Base-by-base conservation (phyloP, 768 basidiomycete species). In the Albatrellus ellisii region DNA sequence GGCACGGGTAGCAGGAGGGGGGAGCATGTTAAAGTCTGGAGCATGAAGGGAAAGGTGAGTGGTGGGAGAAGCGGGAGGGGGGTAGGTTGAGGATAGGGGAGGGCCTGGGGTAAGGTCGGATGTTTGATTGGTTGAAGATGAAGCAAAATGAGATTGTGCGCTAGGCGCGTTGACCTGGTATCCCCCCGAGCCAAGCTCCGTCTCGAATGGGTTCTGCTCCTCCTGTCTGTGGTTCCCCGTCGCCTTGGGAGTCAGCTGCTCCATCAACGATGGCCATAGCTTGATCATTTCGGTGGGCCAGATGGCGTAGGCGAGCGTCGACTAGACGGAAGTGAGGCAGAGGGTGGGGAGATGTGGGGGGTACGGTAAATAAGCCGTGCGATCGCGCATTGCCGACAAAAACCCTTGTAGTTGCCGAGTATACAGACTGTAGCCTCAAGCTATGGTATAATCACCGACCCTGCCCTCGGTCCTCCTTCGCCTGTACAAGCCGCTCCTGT, bases 11-110 rank as follows among this genome's bases (percentile, higher is more conserved):
- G 59, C 48, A 15, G 58, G 55, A 36, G 78, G 77, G 46, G 68
- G 71, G 57, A 68, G 76, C 79, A 85, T 86, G 59, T 77, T 74
- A 66, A 87, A 85, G 57, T 77, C 72, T 59, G 87, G 86, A 24
- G 82, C 80, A 82, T 86, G 79, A 64, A 90, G 69, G 49, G 87
- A 79, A 58, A 88, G 74, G 44, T 65, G 57, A 36, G 72, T 72
- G 56, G 65, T 79, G 64, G 69, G 76, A 51, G 63, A 61, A 39
- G 67, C 65, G 44, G 69, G 64, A 51, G 68, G 62, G 57, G 55
- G 53, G 50, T 56, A 56, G 49, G 62, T n/a, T 34, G 41, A 24
- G 37, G 41, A 17, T 45, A 33, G 20, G 55, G 32, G 41, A 51
- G 46, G 29, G 54, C 42, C 17, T 27, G 31, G 21, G 37, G 37